phyloP scores from a whole-genome alignment of 305 asterid species.

The Solanum hybrid region DNA sequence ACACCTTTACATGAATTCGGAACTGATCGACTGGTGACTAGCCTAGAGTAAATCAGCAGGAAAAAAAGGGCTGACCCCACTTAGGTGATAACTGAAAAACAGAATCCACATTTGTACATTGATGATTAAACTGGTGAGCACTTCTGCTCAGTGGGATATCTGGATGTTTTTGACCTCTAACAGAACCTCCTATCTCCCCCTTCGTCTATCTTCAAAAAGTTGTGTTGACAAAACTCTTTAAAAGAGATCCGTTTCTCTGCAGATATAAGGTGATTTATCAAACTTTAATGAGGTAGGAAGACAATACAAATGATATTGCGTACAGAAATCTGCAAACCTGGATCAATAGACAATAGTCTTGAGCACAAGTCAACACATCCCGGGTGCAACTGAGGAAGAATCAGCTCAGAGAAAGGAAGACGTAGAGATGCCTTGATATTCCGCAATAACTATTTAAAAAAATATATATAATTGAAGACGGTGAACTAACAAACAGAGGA shows the following conservation, averaged over 20 bases:
- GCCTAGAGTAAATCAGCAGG: background rate
- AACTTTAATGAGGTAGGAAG: background rate
- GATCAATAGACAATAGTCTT: constrained; percentile 33
- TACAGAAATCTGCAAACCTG: constrained; percentile 22
- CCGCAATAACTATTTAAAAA: constrained; percentile 28
- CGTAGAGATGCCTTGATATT: constrained; percentile 27
- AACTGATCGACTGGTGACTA: background rate
- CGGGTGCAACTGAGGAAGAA: constrained; percentile 24
- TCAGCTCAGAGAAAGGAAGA: constrained; percentile 28
- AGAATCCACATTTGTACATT: background rate
- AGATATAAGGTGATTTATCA: constrained; percentile 1
- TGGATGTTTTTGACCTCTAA: background rate
- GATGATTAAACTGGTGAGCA: background rate
- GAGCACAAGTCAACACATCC: constrained; percentile 36
- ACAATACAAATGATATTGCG: background rate
- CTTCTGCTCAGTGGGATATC: background rate
- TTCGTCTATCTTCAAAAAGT: constrained; percentile 14
- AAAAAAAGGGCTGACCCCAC: background rate
- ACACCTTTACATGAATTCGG: background rate
- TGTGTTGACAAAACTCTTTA: constrained; percentile 34
- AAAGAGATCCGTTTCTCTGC: constrained; percentile 42
- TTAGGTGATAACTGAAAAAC: background rate
- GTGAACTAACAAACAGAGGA: background rate
- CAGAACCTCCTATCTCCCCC: background rate
- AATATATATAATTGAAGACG: background rate